phyloP scores from a whole-genome alignment of 192 early-diverging fungal species.

The Rhizoclosmatium globosum region DNA sequence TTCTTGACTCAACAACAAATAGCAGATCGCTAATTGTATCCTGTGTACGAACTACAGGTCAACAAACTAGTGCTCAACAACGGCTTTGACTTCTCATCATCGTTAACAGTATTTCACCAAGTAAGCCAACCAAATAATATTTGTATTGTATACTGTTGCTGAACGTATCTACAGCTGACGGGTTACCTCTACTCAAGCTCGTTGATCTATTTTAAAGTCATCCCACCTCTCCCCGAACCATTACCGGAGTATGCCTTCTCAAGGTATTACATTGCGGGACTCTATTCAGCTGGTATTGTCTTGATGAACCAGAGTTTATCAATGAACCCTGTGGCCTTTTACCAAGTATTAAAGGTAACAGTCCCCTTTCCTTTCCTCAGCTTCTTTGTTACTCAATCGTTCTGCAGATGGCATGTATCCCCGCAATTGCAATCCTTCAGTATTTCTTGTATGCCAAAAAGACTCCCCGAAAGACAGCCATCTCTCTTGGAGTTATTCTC shows the following conservation, averaged over 20 bases:
- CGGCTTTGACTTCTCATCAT: conserved; percentile 30
- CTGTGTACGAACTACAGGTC: too few relatives aligned
- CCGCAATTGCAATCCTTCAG: conserved; percentile 33
- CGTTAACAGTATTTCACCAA: conserved; percentile 32
- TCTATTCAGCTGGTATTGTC: conserved; percentile 33
- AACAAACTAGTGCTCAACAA: conserved; percentile 38
- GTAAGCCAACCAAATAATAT: too few relatives aligned
- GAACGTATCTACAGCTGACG: conserved; percentile 19
- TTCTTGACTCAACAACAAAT: too few relatives aligned
- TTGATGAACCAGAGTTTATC: conserved; percentile 38
- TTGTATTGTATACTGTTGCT: too few relatives aligned
- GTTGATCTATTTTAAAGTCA: conserved; percentile 24
- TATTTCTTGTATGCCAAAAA: conserved; percentile 20
- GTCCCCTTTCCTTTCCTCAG: background rate
- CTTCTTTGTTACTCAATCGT: background rate
- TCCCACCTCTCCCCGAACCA: conserved; percentile 31
- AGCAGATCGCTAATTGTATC: too few relatives aligned
- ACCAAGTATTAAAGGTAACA: conserved; percentile 29
- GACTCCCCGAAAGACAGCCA: background rate
- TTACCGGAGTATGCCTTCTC: conserved; percentile 15
- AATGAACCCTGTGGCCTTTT: conserved; percentile 36
- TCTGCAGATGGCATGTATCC: conserved; percentile 32
- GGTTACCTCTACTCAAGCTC: conserved; percentile 13
- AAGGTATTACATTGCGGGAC: conserved; percentile 18
- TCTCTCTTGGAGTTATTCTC: conserved; percentile 31